phyloP scores from a whole-genome alignment of 1,139 yeast species.

The Saccharomycopsis hybrid region DNA sequence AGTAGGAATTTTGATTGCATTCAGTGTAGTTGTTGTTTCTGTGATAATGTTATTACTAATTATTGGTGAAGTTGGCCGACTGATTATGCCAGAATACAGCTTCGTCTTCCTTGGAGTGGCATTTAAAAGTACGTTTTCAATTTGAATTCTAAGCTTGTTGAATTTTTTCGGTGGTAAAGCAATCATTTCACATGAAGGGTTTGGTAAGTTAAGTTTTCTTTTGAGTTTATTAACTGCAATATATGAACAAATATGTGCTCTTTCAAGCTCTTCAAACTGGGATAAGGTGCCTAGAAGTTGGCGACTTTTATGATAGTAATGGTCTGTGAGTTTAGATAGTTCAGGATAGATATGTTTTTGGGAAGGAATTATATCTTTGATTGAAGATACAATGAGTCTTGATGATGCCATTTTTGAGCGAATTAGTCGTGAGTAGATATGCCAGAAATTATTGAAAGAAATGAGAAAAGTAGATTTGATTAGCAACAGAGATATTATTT shows the following conservation, averaged over 20 bases:
- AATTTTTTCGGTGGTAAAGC: conserved; percentile 15
- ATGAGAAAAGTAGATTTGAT: no score
- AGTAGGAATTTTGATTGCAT: background rate
- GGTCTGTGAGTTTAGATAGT: conserved; percentile 3
- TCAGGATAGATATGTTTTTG: conserved; percentile 7
- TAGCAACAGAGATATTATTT: no score
- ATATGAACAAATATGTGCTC: conserved; percentile 18
- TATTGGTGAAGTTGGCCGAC: background rate
- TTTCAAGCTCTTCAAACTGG: conserved; percentile 13
- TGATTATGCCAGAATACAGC: background rate
- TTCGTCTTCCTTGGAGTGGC: background rate
- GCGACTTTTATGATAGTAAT: conserved; percentile 10
- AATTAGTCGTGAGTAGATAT: no score
- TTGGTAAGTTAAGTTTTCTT: conserved; percentile 2
- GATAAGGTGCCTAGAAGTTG: conserved; percentile 8
- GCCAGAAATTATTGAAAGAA: no score
- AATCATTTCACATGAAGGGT: conserved; percentile 10
- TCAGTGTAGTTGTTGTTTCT: background rate
- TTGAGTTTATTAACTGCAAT: conserved; percentile 13
- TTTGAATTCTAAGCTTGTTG: conserved; percentile 7
- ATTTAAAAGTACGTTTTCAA: conserved; percentile 8
- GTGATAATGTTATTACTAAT: background rate
- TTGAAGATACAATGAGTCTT: conserved; percentile 8
- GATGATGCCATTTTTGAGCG: conserved; percentile 11
- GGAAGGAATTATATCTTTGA: conserved; percentile 13